phyloP scores from a whole-genome alignment of 2,329 filamentous ascomycete species.

The Corniculantispora saksenae region DNA sequence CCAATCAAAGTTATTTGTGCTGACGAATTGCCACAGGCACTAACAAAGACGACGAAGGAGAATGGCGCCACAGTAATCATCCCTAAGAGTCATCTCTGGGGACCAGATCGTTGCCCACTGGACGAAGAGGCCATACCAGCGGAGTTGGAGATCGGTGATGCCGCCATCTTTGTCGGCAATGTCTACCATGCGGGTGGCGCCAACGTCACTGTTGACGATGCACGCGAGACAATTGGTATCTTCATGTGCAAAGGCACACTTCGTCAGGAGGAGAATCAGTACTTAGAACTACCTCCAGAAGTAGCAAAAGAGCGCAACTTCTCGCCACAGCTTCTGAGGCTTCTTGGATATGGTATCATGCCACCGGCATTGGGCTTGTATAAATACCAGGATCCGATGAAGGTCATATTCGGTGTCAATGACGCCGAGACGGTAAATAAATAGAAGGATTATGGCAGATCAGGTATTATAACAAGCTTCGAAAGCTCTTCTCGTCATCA shows the following conservation, averaged over 20 bases:
- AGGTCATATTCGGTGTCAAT: constrained; percentile 36
- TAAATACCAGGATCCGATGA: constrained; percentile 40
- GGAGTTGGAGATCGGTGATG: constrained; percentile 42
- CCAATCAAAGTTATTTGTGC: background rate
- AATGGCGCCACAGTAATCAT: constrained; percentile 45
- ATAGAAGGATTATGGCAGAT: background rate
- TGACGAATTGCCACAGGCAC: constrained; percentile 26
- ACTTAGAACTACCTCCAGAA: constrained; percentile 32
- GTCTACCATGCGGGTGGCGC: constrained; percentile 43
- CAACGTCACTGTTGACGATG: constrained; percentile 35
- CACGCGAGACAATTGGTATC: constrained; percentile 34
- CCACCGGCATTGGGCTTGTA: constrained; percentile 37
- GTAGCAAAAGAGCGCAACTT: constrained; percentile 32
- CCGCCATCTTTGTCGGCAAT: constrained; percentile 41
- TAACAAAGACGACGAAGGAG: constrained; percentile 41
- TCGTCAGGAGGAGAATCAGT: constrained; percentile 38
- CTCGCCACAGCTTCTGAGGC: constrained; percentile 33
- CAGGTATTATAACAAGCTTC: background rate
- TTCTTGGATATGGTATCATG: constrained; percentile 36
- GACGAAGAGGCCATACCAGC: constrained; percentile 40
- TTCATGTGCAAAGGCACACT: constrained; percentile 37
- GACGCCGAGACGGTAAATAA: constrained; percentile 36
- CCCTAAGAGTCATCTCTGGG: constrained; percentile 43
- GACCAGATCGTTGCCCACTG: constrained; percentile 35
- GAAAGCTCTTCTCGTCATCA: constrained; percentile 8